Base-by-base conservation (phyloP, 768 basidiomycete species). In the Psilocybe cyanescens region DNA sequence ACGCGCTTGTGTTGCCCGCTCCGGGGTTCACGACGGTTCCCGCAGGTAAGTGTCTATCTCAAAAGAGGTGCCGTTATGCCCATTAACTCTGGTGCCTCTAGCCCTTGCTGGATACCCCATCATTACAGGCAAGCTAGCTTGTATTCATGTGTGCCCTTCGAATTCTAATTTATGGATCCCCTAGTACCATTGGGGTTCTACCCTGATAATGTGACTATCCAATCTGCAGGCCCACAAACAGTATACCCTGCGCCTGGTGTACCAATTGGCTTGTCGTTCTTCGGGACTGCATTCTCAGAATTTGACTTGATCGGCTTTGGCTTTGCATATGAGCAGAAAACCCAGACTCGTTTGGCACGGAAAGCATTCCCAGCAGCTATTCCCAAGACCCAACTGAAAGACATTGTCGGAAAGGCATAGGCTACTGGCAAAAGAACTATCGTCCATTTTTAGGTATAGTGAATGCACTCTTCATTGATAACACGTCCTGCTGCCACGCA, bases 81-180 rank as follows among this genome's bases (percentile, higher is more conserved):
- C 12, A 37, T 29, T 33, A 3, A 3, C 19, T 16, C 16, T 16
- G 7, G 8, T 58, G 7, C 46, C n/a, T 45, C 67, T 72, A 73
- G 88, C 86, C 3, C 81, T 88, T 58, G 84, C 85, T 4, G 88
- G 87, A 7, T 89, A 88, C 64, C 88, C 88, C 1, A 85, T 88
- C 56, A 76, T 88, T 39, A 87, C 88, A 24, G 86, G 87, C 84
- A 47, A 65, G 83, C 41, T 12, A 39, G 24, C 24, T 24, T 24
- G 1, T n/a, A 11, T n/a, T 44, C 41, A 4, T n/a, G 41, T n/a
- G 7, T 12, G 14, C 41, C 41, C 5, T 44, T 57, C 2, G 41
- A 29, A 8, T 11, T 37, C 3, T 30, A 16, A 28, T 48, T 29
- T 31, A 57, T 30, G 47, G 9, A 45, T 31, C 45, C 70, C 4